These are phyloP conservation scores for Aspergillus persii DNA, from an alignment of 2,329 filamentous ascomycete species.

Conservation along the genomic window DNA sequence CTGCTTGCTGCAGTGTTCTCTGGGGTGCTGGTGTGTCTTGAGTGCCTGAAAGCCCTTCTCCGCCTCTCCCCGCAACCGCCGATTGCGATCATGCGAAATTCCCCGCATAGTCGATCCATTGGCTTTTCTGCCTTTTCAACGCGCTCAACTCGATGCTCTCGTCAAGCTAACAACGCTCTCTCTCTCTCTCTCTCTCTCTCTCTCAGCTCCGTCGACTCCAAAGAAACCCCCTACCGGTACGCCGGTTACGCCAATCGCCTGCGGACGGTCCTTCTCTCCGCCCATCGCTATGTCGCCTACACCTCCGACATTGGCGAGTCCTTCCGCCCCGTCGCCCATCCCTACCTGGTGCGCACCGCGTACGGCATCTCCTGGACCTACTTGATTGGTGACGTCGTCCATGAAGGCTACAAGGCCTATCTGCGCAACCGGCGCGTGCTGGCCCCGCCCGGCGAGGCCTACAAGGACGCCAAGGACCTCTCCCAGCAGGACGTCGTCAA, in stretches of 20 bases:
- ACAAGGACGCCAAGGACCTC: slow-evolving; percentile 38
- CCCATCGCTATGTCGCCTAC: slow-evolving; percentile 95
- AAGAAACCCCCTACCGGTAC: slow-evolving; percentile 82
- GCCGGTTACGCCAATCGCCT: slow-evolving; percentile 85
- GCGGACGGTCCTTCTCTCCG: slow-evolving; percentile 81
- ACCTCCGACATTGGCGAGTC: slow-evolving; percentile 96
- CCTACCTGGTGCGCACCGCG: slow-evolving; percentile 72
- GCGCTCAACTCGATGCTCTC: too few relatives aligned
- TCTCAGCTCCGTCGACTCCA: slow-evolving; percentile 70
- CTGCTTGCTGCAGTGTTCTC: background rate
- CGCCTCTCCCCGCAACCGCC: slow-evolving; percentile 2
- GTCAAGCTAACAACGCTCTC: too few relatives aligned
- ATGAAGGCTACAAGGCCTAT: slow-evolving; percentile 96
- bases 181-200: too few relatives aligned
- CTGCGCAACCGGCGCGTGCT: slow-evolving; percentile 75
- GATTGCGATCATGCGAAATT: background rate
- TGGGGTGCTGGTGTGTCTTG: background rate
- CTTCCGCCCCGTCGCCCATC: slow-evolving; percentile 89
- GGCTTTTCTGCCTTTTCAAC: too few relatives aligned
- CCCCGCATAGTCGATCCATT: background rate
- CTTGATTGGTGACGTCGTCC: slow-evolving; percentile 80
- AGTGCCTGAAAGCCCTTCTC: background rate
- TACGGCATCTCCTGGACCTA: slow-evolving; percentile 95
- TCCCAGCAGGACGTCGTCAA: slow-evolving; percentile 29
- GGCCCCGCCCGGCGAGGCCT: slow-evolving; percentile 61